Base-by-base conservation (phyloP, 2,329 filamentous ascomycete species). In the Aureobasidium sp. region DNA sequence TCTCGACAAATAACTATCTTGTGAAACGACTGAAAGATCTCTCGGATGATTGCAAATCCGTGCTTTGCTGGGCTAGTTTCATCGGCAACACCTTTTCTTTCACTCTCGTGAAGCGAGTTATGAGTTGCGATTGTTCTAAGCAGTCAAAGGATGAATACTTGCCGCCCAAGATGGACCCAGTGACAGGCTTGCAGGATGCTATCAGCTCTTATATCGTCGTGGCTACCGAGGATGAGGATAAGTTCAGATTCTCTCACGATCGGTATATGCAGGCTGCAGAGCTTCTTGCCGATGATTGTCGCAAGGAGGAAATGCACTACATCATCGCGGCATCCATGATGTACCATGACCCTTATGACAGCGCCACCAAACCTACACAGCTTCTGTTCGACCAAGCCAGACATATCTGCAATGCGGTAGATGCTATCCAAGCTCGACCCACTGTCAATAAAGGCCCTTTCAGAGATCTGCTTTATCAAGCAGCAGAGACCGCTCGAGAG, bases 231-330 rank as follows among this genome's bases (percentile, higher is more conserved):
- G 86, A 86, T 1, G 93, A 97, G 68, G 91, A 96, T 72, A 83
- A 86, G 44, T 97, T 96, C 73, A 81, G 81, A 68, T 97, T 97
- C 72, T 86, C 87, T 37, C 92, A 97, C 72, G 92, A 97, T 72
- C 85, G 92, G 58, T 95, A 95, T 68, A 82, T 91, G 59, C 86
- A 89, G 69, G 90, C 90, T n/a, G 86, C 90, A 5, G 79, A 85
- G 9, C 81, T 83, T 5, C 77, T 96, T 57, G 84, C 83, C 64
- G 86, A 92, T 70, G 85, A 84, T 68, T 78, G 76, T 54, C 85
- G 88, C 61, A 77, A 82, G 27, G 78, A 82, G 25, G 88, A 89
- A 67, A 97, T 97, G 92, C 91, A 97, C 73, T 97, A 92, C 68
- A 85, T 91, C 49, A 90, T 97, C 68, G 88, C 90, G 0, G 87